phyloP scores from a whole-genome alignment of 2,329 filamentous ascomycete genomes.

The Cordyceps militaris region DNA sequence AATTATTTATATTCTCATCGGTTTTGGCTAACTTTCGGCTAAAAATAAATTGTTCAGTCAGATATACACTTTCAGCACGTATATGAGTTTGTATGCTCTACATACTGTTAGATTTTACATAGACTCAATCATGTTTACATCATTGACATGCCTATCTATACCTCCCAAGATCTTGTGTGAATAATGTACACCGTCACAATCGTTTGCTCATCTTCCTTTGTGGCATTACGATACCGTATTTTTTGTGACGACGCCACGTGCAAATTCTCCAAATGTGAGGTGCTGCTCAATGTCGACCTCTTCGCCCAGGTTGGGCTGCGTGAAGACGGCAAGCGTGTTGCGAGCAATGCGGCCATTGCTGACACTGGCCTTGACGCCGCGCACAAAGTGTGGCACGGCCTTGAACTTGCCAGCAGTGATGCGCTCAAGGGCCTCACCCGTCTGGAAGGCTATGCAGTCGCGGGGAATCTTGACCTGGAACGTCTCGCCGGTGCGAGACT shows the following conservation, averaged over 20 bases:
- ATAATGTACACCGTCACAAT: background rate
- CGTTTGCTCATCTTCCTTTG: background rate
- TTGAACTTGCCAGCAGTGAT: constrained; percentile 90
- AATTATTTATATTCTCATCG: constrained; percentile 6
- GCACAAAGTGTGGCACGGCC: constrained; percentile 93
- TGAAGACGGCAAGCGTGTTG: constrained; percentile 94
- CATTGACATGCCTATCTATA: background rate
- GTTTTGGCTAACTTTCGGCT: background rate
- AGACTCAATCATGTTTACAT: background rate
- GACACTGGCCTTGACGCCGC: constrained; percentile 57
- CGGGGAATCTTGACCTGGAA: constrained; percentile 90
- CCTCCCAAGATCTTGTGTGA: background rate
- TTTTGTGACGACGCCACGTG: constrained; percentile 52
- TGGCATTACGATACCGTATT: constrained; percentile 42
- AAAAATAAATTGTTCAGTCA: background rate
- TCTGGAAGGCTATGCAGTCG: constrained; percentile 93
- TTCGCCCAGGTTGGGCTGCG: constrained; percentile 85
- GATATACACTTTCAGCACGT: background rate
- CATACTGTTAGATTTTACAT: background rate
- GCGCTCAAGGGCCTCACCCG: constrained; percentile 80
- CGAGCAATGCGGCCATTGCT: constrained; percentile 53
- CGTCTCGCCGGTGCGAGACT: constrained; percentile 70
- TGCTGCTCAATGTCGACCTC: constrained; percentile 62
- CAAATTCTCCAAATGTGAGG: constrained; percentile 70
- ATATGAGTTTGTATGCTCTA: background rate